A percentile compares a stretch with the other conserved stretches of the same genome.
Conservation (phyloP, 2,329 filamentous ascomycete genomes). For the Lachnellula hyalina region DNA sequence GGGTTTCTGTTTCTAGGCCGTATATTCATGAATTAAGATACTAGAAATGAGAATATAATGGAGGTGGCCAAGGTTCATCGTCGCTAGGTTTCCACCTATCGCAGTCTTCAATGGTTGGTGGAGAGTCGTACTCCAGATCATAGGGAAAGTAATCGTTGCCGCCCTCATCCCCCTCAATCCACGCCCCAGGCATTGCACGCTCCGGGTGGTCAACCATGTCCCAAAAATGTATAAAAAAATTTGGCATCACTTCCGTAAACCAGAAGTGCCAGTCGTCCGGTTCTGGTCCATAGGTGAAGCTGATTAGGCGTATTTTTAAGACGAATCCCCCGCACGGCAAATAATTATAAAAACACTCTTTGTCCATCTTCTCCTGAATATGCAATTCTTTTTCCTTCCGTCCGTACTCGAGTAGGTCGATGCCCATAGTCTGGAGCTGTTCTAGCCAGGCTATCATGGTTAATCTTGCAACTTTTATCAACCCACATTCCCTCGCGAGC, state of each 20-base stretch:
- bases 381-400: not conserved
- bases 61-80: no score
- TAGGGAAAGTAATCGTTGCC: not conserved
- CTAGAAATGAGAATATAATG: no score
- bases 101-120: no score
- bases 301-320: not conserved
- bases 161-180: not conserved
- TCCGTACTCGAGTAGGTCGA: not conserved
- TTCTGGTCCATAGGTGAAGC: not conserved
- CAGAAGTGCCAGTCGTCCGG: slow-evolving; percentile 1
- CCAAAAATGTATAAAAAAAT: not conserved
- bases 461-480: not conserved
- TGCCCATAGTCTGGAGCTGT: not conserved
- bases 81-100: no score
- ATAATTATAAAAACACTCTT: not conserved
- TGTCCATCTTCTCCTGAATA: not conserved
- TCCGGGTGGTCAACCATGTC: slow-evolving; percentile 7
- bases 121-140: not conserved
- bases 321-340: not conserved
- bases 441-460: not conserved
- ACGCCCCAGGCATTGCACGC: slow-evolving; percentile 1
- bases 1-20: no score
- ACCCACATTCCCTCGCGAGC: not conserved
- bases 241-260: not conserved
- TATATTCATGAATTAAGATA: no score